phyloP scores from a whole-genome alignment of 108 stramenopile genomes.

The Fistulifera solaris region DNA sequence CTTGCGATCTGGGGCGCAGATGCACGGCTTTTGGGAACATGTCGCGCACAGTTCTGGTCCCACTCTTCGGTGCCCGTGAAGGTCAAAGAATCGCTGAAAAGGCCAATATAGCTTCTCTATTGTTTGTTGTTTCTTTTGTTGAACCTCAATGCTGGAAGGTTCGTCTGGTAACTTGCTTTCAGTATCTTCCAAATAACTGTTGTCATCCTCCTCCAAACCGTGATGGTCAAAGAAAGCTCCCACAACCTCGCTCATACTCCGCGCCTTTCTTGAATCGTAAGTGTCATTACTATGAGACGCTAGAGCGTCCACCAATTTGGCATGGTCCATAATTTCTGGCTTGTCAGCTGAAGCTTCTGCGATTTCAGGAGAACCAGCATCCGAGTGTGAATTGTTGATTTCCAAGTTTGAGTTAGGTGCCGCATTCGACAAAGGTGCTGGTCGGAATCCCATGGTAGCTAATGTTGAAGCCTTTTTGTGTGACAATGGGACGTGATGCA shows the following conservation, averaged over 20 bases:
- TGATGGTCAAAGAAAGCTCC: conserved; percentile 7
- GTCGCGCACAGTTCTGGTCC: conserved; percentile 22
- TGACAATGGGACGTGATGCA: conserved; percentile 79
- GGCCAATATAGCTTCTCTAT: conserved; percentile 85
- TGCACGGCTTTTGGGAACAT: conserved; percentile 18
- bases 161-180: conserved; percentile 11
- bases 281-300: not conserved
- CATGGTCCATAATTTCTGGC: too few species aligned
- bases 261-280: not conserved
- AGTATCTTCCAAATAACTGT: conserved; percentile 70
- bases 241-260: not conserved
- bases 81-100: conserved; percentile 69
- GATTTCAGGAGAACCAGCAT: not conserved
- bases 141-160: conserved; percentile 25
- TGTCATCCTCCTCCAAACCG: conserved; percentile 69
- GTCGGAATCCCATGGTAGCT: conserved; percentile 9
- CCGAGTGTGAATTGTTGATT: not conserved
- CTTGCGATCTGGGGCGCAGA: conserved; percentile 15
- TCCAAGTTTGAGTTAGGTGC: not conserved
- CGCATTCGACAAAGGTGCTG: not conserved
- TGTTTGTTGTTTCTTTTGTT: conserved; percentile 55
- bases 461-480: conserved; percentile 15
- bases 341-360: not conserved
- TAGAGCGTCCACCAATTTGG: too few species aligned
- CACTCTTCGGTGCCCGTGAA: conserved; percentile 66